phyloP scores from a whole-genome alignment of 2,329 filamentous ascomycete species.

The Polychaeton citri region DNA sequence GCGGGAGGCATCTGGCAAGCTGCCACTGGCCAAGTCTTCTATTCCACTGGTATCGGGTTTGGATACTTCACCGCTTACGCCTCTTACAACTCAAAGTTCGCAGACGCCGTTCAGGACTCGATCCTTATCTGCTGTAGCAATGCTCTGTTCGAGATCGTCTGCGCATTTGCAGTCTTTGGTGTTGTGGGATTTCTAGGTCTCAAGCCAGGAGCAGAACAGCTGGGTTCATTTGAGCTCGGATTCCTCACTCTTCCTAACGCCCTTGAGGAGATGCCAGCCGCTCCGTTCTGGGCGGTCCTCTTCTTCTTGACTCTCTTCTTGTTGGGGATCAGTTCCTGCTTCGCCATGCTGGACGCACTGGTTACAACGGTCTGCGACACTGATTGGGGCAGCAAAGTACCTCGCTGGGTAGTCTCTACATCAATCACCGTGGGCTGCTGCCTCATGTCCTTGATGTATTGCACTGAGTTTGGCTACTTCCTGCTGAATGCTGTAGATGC shows the following conservation, averaged over 20 bases:
- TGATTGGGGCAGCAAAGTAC: slow-evolving; percentile 1
- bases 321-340: slow-evolving; percentile 36
- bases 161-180: slow-evolving; percentile 39
- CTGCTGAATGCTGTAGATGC: slow-evolving; percentile 41
- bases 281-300: slow-evolving; percentile 44
- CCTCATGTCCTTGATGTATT: slow-evolving; percentile 43
- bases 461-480: slow-evolving; percentile 44
- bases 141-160: slow-evolving; percentile 42
- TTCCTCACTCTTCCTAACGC: slow-evolving; percentile 45
- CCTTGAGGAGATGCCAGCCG: slow-evolving; percentile 41
- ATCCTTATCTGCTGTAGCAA: slow-evolving; percentile 43
- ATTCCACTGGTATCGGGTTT: slow-evolving; percentile 26
- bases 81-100: slow-evolving; percentile 43
- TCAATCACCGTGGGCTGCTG: slow-evolving; percentile 38
- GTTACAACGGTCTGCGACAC: slow-evolving; percentile 16
- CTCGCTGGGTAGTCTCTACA: slow-evolving; percentile 3
- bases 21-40: background rate
- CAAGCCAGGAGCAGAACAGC: slow-evolving; percentile 25
- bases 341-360: slow-evolving; percentile 36
- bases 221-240: slow-evolving; percentile 44
- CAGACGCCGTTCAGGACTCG: slow-evolving; percentile 47
- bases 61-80: slow-evolving; percentile 47
- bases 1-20: background rate
- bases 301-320: slow-evolving; percentile 47
- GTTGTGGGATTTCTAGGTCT: slow-evolving; percentile 37